Percentiles rank a stretch among this genome's conserved stretches.
Conservation (phyloP, 495 filamentous ascomycete species). For the Xylona heveae region DNA sequence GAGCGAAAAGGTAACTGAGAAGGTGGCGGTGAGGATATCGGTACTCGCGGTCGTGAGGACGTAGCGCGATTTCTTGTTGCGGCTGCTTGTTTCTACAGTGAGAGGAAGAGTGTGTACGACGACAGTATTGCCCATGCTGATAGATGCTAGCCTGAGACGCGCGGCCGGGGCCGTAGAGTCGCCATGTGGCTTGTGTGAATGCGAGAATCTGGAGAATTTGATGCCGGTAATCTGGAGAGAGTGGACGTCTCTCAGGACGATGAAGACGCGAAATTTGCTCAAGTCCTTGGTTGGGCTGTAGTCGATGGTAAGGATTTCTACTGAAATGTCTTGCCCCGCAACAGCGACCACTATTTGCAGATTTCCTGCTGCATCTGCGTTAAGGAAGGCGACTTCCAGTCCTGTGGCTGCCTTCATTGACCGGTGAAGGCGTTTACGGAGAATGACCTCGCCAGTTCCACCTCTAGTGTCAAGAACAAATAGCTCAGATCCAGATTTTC, state of each 20-base stretch:
- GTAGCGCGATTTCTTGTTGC: slow-evolving; percentile 36
- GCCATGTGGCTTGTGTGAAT: too few species aligned
- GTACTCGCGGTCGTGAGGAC: slow-evolving; percentile 30
- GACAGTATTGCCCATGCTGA: slow-evolving; percentile 65
- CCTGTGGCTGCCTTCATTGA: slow-evolving; percentile 44
- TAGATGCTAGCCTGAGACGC: slow-evolving; percentile 67
- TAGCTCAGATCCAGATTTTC: slow-evolving; percentile 44
- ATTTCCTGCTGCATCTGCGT: slow-evolving; percentile 22
- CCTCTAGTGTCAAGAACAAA: slow-evolving; percentile 28
- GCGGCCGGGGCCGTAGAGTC: too few species aligned
- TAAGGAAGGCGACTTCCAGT: slow-evolving; percentile 50
- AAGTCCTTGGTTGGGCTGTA: slow-evolving; percentile 26
- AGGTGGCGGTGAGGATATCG: slow-evolving; percentile 7
- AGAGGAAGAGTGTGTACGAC: slow-evolving; percentile 73
- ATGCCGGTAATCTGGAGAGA: slow-evolving; percentile 70
- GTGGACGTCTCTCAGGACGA: slow-evolving; percentile 51
- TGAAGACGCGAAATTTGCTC: slow-evolving; percentile 34
- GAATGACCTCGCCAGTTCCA: slow-evolving; percentile 20
- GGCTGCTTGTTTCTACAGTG: slow-evolving; percentile 23
- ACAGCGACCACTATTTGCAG: slow-evolving; percentile 65
- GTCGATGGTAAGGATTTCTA: slow-evolving; percentile 56
- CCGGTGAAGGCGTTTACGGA: slow-evolving; percentile 30
- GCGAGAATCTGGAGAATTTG: slow-evolving; percentile 54
- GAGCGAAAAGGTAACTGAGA: slow-evolving; percentile 26
- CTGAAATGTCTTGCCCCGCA: slow-evolving; percentile 61